Conservation (phyloP, 2,329 filamentous ascomycete genomes). For the Aspergillus phoenicis region DNA sequence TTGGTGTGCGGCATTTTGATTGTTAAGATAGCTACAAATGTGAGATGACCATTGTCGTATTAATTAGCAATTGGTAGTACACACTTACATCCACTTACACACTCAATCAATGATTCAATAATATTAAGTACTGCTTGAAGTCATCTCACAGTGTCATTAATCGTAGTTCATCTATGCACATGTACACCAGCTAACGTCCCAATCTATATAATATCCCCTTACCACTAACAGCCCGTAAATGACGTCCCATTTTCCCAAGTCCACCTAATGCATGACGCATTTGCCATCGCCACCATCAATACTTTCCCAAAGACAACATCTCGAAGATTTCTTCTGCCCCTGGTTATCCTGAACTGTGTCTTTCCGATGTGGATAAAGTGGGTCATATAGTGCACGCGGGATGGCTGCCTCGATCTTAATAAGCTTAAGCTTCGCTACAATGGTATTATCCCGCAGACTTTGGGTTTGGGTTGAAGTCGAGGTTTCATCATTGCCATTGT, state of each 20-base stretch:
- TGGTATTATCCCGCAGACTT: not conserved
- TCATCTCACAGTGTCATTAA: not conserved
- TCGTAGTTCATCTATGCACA: not conserved
- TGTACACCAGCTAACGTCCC: not conserved
- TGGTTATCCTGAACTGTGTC: not conserved
- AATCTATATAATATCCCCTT: not conserved
- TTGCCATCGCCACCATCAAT: not conserved
- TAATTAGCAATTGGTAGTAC: not conserved
- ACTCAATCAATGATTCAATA: not conserved
- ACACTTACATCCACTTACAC: no score
- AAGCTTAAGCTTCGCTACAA: not conserved
- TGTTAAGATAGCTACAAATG: no score
- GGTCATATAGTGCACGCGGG: not conserved
- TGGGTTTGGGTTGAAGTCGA: not conserved
- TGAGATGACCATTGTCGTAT: no score
- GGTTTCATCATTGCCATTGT: not conserved
- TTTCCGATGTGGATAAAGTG: not conserved
- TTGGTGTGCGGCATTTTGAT: not conserved
- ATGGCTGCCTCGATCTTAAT: not conserved
- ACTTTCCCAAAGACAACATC: no score
- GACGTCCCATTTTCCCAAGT: not conserved
- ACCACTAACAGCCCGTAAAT: not conserved
- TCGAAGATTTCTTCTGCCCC: not conserved
- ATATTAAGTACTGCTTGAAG: no score
- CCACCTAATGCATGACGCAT: not conserved